Evolutionary conservation across 208 protist genomes (phyloP).

Genomic region (Porcisia deanei): DNA sequence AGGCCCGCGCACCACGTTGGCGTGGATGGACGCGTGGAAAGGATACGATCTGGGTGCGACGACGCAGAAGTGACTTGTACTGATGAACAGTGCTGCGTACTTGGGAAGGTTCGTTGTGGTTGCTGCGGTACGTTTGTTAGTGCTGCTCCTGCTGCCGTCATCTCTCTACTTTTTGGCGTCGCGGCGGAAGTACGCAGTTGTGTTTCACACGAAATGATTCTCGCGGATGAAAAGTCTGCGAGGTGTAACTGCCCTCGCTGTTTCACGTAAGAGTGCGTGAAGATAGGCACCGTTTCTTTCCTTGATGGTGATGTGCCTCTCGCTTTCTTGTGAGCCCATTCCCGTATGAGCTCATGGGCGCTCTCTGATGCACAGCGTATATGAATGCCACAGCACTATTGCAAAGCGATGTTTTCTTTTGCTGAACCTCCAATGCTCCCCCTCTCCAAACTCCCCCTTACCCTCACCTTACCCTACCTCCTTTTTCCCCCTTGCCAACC

Average conservation of each 20-base stretch:
- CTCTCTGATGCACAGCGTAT: not conserved
- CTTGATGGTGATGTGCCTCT: not conserved
- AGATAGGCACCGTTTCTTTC: not conserved
- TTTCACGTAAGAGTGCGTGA: not conserved
- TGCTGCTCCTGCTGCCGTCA: not conserved
- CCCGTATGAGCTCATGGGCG: not conserved
- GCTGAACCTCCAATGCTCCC: not conserved
- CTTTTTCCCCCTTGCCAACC: not conserved
- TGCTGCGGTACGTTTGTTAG: not conserved
- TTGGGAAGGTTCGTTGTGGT: not conserved
- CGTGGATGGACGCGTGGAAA: constrained; percentile 80
- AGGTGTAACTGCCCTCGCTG: not conserved
- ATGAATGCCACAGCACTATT: not conserved
- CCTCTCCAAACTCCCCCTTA: not conserved
- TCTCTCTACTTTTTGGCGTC: not conserved
- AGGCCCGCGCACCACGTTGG: constrained; percentile 45
- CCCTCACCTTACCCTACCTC: not conserved
- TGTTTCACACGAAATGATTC: not conserved
- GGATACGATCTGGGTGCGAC: constrained; percentile 57
- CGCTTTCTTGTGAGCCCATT: not conserved
- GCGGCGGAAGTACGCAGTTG: not conserved
- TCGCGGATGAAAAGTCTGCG: not conserved
- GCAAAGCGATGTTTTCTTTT: not conserved
- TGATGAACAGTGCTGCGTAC: not conserved
- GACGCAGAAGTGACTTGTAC: not conserved